Evolutionary conservation across 1,284 basidiomycete genomes (phyloP), one percentile per base, ranked within the genome.

Genomic region (Agaricales sp.): DNA sequence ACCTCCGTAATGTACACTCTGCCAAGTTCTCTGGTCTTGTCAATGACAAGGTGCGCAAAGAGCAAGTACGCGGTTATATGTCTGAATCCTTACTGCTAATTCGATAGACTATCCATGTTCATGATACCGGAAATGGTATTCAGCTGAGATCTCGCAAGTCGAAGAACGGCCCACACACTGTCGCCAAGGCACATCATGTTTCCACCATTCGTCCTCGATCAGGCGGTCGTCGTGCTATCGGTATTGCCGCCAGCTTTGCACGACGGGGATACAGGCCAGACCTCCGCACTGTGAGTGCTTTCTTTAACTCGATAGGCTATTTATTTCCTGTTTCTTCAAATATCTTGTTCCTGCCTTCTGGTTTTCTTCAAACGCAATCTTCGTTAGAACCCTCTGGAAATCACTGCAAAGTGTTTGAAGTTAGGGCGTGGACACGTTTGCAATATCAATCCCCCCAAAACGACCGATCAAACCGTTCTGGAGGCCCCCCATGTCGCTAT

Each of bases 1-100:
- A 93, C 76, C 78, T 92, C 64, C 70, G 75, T 53, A 92, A 90
- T 73, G 61, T 90, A 58, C 87, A 92, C 74, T 92, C 91, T 23
- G 75, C 78, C 75, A 93, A 92, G 66, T 92, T 79, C 75, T 93
- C 91, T 53, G 90, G 90, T 55, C 73, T 93, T 56, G 80, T 83
- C 60, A 92, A 93, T 75, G 55, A 71, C 58, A 92, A 90, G 82
- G 87, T 85, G 53, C 51, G 67, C 54, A 44, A 23, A 22, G 21
- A 41, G 20, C 1, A 30, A 23, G 25, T 18, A 45, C 14, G 14
- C 16, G n/a, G 19, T 45, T 11, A 11, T 48, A 14, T 35, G 14
- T 3, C 24, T 6, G n/a, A 6, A 3, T 30, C 8, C 41, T 8
- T 35, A 30, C 50, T 51, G 22, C 39, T 44, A 45, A 22, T 43